Evolutionary conservation across 1,284 basidiomycete species (phyloP), one percentile per base, ranked within the genome.

Genomic region (Cutaneotrichosporon sp.): DNA sequence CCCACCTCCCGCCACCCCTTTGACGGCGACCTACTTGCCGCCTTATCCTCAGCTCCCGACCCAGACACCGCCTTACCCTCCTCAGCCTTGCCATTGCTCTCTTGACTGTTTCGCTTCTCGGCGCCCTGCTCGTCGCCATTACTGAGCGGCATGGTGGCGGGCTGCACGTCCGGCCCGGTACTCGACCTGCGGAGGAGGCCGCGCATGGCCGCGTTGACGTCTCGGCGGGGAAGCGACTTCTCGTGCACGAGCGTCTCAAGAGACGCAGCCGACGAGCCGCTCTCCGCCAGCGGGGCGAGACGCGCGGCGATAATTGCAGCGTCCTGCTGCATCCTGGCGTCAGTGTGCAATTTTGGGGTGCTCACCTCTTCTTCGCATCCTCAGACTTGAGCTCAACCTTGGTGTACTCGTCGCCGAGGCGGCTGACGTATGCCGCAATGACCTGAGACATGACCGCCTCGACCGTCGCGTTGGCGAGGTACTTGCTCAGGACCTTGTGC

Each of bases 401-500:
- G 55, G 83, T 83, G 77, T 89, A 96, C 76, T 93, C 91, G 74
- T 94, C 91, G 47, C 88, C 88, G 11, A 97, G 83, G 55, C 90
- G 87, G 76, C 90, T 88, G 76, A 92, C 92, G 77, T 96, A 93
- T n/a, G 90, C 88, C 26, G 89, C 89, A 68, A 95, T 89, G 16
- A 97, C 93, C 77, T 95, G 91, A 36, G 88, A 87, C 90, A 96
- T 94, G 72, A 97, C 91, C 75, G 85, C 89, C 86, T 94, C 90
- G 55, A 96, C 90, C 16, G 91, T 86, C 26, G 85, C 84, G 40
- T 84, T 79, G 6, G 90, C 83, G 30, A 99, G 84, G 79, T 97
- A 99, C 65, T 95, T 90, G 60, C 90, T 91, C 57, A 99, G 84
- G 50, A 99, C 95, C 78, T 96, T 98, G 82, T 99, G 92, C 58